Evolutionary conservation across 495 filamentous ascomycete genomes (phyloP).

Genomic region (Podospora didyma): DNA sequence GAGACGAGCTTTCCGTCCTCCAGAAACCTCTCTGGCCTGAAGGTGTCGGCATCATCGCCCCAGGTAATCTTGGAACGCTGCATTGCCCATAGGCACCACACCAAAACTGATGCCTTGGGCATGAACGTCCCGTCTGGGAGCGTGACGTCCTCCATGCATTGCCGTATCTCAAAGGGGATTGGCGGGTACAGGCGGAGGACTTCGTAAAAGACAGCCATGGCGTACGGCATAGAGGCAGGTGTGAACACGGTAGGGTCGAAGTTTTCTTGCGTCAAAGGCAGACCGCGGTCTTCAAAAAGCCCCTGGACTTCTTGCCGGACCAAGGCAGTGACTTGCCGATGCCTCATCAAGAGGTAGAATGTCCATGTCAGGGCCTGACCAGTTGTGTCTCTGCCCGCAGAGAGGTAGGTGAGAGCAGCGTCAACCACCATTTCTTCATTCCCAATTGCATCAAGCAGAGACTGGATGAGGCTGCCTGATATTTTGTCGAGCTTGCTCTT

Average conservation of each 20-base stretch:
- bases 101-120: slow-evolving; percentile 44
- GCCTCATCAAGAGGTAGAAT: slow-evolving; percentile 51
- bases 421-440: slow-evolving; percentile 50
- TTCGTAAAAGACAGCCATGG: slow-evolving; percentile 55
- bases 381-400: slow-evolving; percentile 57
- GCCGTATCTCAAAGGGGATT: slow-evolving; percentile 59
- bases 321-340: slow-evolving; percentile 32
- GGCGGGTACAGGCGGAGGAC: slow-evolving; percentile 53
- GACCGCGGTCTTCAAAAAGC: slow-evolving; percentile 10
- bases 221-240: slow-evolving; percentile 46
- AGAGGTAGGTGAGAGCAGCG: slow-evolving; percentile 58
- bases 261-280: neutral
- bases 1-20: slow-evolving; percentile 35
- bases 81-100: slow-evolving; percentile 61
- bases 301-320: slow-evolving; percentile 41
- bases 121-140: slow-evolving; percentile 57
- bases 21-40: slow-evolving; percentile 52
- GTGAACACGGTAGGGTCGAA: slow-evolving; percentile 37
- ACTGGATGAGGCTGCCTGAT: slow-evolving; percentile 53
- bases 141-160: slow-evolving; percentile 44
- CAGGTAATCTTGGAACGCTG: slow-evolving; percentile 51
- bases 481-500: slow-evolving; percentile 36
- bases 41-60: slow-evolving; percentile 52
- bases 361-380: slow-evolving; percentile 60
- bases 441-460: slow-evolving; percentile 49